Percentiles rank a stretch among this genome's conserved stretches.
Evolutionary conservation across 331 rosid species (phyloP).

Genomic region (Acacia concinna): DNA sequence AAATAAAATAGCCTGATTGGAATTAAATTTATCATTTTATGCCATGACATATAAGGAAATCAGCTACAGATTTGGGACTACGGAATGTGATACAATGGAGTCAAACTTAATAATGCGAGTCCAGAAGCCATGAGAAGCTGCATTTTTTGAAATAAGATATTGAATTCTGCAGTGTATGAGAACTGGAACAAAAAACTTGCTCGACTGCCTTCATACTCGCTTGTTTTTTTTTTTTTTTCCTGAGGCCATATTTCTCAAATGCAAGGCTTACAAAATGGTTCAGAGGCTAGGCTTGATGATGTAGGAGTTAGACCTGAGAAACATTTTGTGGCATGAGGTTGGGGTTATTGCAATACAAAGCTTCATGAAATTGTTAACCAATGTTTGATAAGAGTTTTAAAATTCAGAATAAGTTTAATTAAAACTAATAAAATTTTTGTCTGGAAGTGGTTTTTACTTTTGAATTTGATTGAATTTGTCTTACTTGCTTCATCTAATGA

Average conservation of each 20-base stretch:
- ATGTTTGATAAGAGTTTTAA: not conserved
- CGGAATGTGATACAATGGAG: not conserved
- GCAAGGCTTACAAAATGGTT: not conserved
- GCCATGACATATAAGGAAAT: not conserved
- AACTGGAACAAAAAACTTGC: not conserved
- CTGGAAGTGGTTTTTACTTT: not conserved
- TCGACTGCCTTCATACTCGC: not conserved
- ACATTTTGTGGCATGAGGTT: not conserved
- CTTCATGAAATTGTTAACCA: not conserved
- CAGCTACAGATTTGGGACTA: not conserved
- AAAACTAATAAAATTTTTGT: not conserved
- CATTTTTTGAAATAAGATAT: not conserved
- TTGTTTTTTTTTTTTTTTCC: not conserved
- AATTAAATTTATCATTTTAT: not conserved
- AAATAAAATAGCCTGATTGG: not conserved
- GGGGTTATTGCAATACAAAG: not conserved
- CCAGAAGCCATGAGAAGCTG: not conserved
- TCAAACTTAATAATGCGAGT: not conserved
- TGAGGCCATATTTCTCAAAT: not conserved
- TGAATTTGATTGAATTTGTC: constrained; percentile 5
- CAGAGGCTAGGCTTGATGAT: constrained; percentile 1
- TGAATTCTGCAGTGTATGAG: not conserved
- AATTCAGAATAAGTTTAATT: not conserved
- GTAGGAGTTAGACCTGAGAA: not conserved
- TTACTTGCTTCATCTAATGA: not conserved